phyloP scores from a whole-genome alignment of 2,329 filamentous ascomycete genomes.

The Zalaria obscura region DNA sequence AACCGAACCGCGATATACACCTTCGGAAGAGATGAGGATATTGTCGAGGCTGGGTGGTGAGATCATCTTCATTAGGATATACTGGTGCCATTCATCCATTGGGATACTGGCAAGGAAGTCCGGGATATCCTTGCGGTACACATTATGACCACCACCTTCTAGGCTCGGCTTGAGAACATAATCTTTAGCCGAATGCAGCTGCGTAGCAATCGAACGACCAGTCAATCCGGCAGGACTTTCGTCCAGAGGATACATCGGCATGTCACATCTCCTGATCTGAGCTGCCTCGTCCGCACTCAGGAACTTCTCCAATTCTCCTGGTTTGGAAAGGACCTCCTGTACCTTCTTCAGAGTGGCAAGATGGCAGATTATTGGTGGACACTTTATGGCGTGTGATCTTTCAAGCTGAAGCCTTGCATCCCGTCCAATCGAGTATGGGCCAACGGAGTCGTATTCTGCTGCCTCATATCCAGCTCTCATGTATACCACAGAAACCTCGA shows the following conservation, averaged over 20 bases:
- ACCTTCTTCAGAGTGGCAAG: conserved; percentile 30
- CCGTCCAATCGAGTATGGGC: conserved; percentile 4
- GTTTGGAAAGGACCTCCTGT: conserved; percentile 23
- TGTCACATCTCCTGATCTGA: conserved; percentile 21
- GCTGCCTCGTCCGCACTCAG: conserved; percentile 14
- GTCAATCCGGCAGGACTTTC: conserved; percentile 13
- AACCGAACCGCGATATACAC: conserved; percentile 21
- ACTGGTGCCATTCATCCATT: conserved; percentile 17
- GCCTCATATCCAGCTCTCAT: conserved; percentile 29
- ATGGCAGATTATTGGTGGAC: conserved; percentile 27
- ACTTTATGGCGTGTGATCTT: conserved; percentile 28
- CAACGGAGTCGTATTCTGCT: conserved; percentile 21
- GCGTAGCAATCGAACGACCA: conserved; percentile 13
- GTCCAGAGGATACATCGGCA: conserved; percentile 23
- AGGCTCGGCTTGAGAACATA: conserved; percentile 30
- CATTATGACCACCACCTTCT: conserved; percentile 30
- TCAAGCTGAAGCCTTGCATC: conserved; percentile 22
- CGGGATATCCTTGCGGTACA: conserved; percentile 25
- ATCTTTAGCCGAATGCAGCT: conserved; percentile 10
- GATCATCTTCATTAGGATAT: conserved; percentile 28
- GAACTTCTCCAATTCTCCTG: conserved; percentile 20
- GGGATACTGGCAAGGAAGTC: conserved; percentile 16
- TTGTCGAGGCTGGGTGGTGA: conserved; percentile 17
- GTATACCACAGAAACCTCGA: conserved; percentile 30
- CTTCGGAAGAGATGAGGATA: conserved; percentile 18